These are phyloP conservation scores for Diaporthe eres DNA, from an alignment of 2,329 filamentous ascomycete species.

Conservation along the genomic window DNA sequence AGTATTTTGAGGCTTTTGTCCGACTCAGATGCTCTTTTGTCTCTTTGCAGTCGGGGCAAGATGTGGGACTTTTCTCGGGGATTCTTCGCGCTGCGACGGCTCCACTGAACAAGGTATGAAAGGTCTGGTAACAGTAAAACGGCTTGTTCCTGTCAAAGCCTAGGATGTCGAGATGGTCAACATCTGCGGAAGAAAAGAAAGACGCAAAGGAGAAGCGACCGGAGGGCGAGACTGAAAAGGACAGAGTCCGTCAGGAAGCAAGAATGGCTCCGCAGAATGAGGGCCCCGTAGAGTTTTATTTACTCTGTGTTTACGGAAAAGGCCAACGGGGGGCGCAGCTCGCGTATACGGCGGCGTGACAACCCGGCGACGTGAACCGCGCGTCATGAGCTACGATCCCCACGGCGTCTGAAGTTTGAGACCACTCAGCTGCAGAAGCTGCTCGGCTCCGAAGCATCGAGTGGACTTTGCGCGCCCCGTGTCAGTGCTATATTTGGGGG, in stretches of 20 bases:
- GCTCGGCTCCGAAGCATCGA: slow-evolving; percentile 25
- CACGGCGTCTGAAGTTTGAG: slow-evolving; percentile 28
- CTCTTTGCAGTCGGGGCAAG: neutral
- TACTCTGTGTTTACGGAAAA: slow-evolving; percentile 17
- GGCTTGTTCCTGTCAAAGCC: slow-evolving; percentile 29
- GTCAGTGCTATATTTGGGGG: slow-evolving; percentile 27
- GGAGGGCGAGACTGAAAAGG: slow-evolving; percentile 1
- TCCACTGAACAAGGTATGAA: neutral
- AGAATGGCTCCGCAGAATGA: neutral
- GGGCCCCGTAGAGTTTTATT: slow-evolving; percentile 3
- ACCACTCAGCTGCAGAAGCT: slow-evolving; percentile 9
- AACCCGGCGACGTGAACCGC: slow-evolving; percentile 17
- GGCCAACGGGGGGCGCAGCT: neutral
- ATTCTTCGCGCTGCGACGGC: slow-evolving; percentile 8
- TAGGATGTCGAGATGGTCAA: slow-evolving; percentile 19
- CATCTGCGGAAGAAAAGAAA: neutral
- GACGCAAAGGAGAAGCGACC: neutral
- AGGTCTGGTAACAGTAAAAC: neutral
- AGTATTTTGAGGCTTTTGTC: neutral
- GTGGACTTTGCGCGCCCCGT: neutral
- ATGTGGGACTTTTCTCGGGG: neutral
- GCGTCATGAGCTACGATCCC: slow-evolving; percentile 16
- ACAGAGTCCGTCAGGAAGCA: neutral
- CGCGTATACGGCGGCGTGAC: slow-evolving; percentile 14
- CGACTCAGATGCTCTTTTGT: neutral